Evolutionary conservation across 139 green algal species (phyloP).

Genomic region (Chlamydomonas urium): DNA sequence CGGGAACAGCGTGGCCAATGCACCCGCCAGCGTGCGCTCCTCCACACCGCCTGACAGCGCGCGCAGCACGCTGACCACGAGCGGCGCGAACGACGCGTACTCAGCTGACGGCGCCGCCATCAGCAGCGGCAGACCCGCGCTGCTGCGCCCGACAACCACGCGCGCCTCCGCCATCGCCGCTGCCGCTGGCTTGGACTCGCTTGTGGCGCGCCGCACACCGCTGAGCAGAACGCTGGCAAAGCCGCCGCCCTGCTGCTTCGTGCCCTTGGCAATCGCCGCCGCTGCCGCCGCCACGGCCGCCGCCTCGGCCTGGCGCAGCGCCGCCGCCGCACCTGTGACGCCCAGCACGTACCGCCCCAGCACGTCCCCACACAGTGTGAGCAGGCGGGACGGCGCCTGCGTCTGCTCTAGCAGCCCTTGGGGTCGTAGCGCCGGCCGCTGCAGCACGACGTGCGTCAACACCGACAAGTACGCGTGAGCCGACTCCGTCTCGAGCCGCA

Average conservation of each 20-base stretch:
- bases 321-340: not conserved
- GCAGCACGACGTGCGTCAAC: conserved; percentile 17
- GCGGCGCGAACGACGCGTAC: conserved; percentile 57
- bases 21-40: conserved; percentile 57
- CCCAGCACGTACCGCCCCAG: conserved; percentile 61
- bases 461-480: conserved; percentile 80
- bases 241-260: not conserved
- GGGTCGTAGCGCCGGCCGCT: not conserved
- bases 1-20: conserved; percentile 84
- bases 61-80: conserved; percentile 36
- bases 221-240: not conserved
- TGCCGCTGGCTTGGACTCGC: not conserved
- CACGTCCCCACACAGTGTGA: conserved; percentile 62
- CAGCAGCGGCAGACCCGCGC: conserved; percentile 29
- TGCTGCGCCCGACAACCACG: conserved; percentile 32
- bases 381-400: not conserved
- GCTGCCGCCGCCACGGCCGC: not conserved
- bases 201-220: not conserved
- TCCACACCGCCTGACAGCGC: conserved; percentile 31
- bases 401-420: not conserved
- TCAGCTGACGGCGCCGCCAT: conserved; percentile 55
- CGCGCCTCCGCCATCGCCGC: conserved; percentile 6
- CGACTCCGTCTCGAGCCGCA: conserved; percentile 87
- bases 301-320: not conserved
- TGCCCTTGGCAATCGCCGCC: not conserved